phyloP scores from a whole-genome alignment of 2,329 filamentous ascomycete species.

The Fonsecaea multimorphosa region DNA sequence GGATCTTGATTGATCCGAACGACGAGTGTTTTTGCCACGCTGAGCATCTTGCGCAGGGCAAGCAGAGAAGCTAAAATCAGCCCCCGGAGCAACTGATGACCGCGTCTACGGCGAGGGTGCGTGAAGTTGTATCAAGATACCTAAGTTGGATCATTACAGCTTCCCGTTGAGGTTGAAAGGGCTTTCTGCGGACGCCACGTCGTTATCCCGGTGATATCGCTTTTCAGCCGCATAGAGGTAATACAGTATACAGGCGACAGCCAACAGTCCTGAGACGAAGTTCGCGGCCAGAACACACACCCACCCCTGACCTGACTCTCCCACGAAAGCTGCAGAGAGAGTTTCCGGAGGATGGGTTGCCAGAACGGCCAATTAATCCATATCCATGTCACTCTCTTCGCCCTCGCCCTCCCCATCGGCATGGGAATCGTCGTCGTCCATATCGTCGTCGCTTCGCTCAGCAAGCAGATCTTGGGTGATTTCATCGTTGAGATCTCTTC shows the following conservation, averaged over 20 bases:
- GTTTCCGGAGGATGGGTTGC: background rate
- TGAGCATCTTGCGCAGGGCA: background rate
- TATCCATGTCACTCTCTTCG: slow-evolving; percentile 34
- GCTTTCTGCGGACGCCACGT: background rate
- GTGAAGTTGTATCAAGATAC: background rate
- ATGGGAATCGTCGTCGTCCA: slow-evolving; percentile 35
- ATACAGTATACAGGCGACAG: background rate
- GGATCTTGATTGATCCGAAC: background rate
- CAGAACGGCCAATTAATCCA: slow-evolving; percentile 18
- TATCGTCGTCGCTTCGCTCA: slow-evolving; percentile 40
- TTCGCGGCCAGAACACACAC: background rate
- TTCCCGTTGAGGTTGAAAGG: background rate
- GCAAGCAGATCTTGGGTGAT: slow-evolving; percentile 40
- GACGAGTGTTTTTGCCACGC: background rate
- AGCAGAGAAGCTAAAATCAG: background rate
- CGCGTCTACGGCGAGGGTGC: background rate
- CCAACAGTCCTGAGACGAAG: background rate
- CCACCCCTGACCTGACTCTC: background rate
- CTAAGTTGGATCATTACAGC: background rate
- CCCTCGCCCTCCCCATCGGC: slow-evolving; percentile 32
- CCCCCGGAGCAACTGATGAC: background rate
- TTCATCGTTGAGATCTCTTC: slow-evolving; percentile 38
- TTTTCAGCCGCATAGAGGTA: background rate
- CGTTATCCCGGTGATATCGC: background rate
- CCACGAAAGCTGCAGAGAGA: background rate